These are phyloP conservation scores for Xanthoconium separans DNA, from an alignment of 1,284 basidiomycete genomes.

Conservation along the genomic window DNA sequence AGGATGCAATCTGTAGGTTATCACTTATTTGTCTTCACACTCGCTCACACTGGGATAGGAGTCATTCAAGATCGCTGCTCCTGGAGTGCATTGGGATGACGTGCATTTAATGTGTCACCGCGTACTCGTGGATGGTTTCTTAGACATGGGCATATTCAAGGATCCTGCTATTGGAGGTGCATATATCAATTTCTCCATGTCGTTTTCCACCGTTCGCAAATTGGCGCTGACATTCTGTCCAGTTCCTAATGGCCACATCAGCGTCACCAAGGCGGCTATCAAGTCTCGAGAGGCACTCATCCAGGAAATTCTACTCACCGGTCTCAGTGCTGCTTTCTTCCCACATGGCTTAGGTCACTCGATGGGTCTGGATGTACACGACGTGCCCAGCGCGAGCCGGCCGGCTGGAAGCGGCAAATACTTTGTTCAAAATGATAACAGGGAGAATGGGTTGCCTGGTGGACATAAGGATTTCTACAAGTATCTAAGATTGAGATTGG, in stretches of 20 bases:
- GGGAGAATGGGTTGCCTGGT: conserved; percentile 30
- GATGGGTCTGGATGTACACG: conserved; percentile 87
- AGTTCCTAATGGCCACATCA: conserved; percentile 9
- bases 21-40: background rate
- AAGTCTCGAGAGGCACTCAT: conserved; percentile 20
- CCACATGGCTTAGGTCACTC: conserved; percentile 91
- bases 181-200: background rate
- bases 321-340: conserved; percentile 82
- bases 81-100: conserved; percentile 82
- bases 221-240: background rate
- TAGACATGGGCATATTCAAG: conserved; percentile 84
- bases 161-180: conserved; percentile 33
- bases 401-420: conserved; percentile 50
- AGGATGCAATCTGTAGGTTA: conserved; percentile 74
- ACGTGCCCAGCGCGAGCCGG: conserved; percentile 73
- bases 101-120: conserved; percentile 82
- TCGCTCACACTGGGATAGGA: conserved; percentile 40
- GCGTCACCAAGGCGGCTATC: conserved; percentile 4
- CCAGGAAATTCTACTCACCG: conserved; percentile 63
- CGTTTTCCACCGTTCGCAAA: background rate
- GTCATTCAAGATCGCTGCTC: conserved; percentile 67
- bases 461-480: conserved; percentile 59
- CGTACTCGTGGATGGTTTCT: conserved; percentile 75
- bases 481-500: conserved; percentile 74
- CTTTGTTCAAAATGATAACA: conserved; percentile 12